These are phyloP conservation scores for Cymbopogon citratus DNA, from an alignment of 176 grass and related monocot species.

Conservation along the genomic window DNA sequence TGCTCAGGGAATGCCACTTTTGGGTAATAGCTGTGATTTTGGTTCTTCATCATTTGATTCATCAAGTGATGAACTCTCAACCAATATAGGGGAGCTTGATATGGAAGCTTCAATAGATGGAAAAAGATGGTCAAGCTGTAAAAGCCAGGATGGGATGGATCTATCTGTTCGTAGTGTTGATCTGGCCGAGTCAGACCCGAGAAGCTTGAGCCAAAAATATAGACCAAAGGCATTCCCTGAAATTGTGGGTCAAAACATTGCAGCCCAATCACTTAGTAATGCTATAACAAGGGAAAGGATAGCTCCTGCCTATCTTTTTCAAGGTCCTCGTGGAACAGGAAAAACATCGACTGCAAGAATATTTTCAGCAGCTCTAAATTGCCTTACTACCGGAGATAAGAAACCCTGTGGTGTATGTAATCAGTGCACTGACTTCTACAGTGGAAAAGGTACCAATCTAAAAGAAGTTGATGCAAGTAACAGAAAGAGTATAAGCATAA, in stretches of 20 bases:
- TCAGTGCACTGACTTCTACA: constrained; percentile 45
- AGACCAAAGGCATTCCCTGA: constrained; percentile 60
- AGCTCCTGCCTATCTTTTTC: constrained; percentile 84
- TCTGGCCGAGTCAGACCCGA: constrained; percentile 34
- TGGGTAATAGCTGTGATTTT: constrained; percentile 52
- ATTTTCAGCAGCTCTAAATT: constrained; percentile 68
- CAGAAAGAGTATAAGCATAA: constrained; percentile 53
- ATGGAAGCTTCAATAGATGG: constrained; percentile 86
- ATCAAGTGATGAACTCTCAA: constrained; percentile 70
- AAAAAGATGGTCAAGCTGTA: constrained; percentile 87
- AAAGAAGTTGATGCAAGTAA: constrained; percentile 78
- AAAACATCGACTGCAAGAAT: constrained; percentile 79
- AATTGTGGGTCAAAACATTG: constrained; percentile 76
- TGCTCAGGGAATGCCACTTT: constrained; percentile 48
- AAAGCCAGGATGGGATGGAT: constrained; percentile 60
- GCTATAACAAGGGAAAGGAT: constrained; percentile 67
- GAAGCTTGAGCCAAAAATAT: constrained; percentile 83
- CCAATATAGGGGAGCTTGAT: constrained; percentile 80
- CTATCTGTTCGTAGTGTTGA: constrained; percentile 26
- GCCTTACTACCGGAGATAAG: constrained; percentile 44
- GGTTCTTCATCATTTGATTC: constrained; percentile 71
- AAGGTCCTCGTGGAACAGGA: constrained; percentile 88
- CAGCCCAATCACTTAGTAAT: constrained; percentile 77
- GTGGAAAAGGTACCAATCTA: constrained; percentile 38
- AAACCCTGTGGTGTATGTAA: constrained; percentile 83